phyloP scores from a whole-genome alignment of 257 asterid species.

The Solanum rostratum region DNA sequence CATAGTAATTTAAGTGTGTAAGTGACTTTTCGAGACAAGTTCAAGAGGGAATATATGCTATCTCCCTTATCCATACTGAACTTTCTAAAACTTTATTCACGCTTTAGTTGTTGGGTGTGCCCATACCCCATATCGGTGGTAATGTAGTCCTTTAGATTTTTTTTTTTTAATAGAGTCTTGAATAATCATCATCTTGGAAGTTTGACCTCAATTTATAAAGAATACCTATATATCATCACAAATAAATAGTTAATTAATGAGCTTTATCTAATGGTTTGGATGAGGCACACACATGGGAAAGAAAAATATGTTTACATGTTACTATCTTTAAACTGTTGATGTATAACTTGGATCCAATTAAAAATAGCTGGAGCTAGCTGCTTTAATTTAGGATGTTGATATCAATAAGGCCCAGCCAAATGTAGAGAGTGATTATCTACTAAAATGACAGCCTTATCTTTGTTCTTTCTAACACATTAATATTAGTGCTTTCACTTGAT shows the following conservation, averaged over 20 bases:
- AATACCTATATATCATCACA: not conserved
- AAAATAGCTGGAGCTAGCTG: not conserved
- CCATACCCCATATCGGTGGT: not conserved
- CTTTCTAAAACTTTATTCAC: not conserved
- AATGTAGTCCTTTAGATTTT: not conserved
- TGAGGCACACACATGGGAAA: not conserved
- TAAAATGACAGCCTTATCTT: not conserved
- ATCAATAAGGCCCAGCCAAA: not conserved
- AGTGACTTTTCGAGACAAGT: too few relatives aligned
- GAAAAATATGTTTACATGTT: not conserved
- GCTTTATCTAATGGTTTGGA: not conserved
- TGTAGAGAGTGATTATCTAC: not conserved
- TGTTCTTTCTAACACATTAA: not conserved
- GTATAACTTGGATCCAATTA: not conserved
- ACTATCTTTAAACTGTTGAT: not conserved
- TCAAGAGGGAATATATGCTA: too few relatives aligned
- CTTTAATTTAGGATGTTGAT: not conserved
- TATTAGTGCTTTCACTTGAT: not conserved
- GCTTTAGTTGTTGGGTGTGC: not conserved
- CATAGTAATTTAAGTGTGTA: too few relatives aligned
- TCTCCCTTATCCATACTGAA: too few relatives aligned
- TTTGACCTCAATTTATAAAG: too few relatives aligned
- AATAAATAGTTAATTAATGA: not conserved
- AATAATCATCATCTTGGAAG: not conserved
- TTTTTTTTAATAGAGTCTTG: not conserved